A percentile compares a stretch with the other conserved stretches of the same genome.
phyloP scores from a whole-genome alignment of 2,329 filamentous ascomycete species.

The Anisogramma anomala region DNA sequence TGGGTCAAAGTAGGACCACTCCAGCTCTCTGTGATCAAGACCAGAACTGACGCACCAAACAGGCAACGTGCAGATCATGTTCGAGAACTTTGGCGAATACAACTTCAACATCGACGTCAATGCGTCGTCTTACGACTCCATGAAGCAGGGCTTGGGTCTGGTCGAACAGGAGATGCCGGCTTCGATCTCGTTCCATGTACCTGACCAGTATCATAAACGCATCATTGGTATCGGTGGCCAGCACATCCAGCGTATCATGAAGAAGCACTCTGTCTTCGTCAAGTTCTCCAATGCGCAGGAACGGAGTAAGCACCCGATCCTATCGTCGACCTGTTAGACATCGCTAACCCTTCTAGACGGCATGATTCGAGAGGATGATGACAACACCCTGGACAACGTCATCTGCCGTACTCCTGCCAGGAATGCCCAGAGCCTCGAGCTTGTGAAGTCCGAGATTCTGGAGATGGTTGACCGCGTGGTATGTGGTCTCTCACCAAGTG shows the following conservation, averaged over 20 bases:
- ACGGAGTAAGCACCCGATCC: constrained; percentile 43
- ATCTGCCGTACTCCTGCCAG: constrained; percentile 95
- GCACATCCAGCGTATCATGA: constrained; percentile 99
- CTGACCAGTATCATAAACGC: constrained; percentile 97
- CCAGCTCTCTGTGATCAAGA: not conserved
- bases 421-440: constrained; percentile 90
- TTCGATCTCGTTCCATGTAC: constrained; percentile 97
- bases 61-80: constrained; percentile 96
- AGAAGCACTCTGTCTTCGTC: constrained; percentile 99
- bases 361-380: constrained; percentile 89
- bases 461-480: constrained; percentile 97
- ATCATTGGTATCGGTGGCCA: constrained; percentile 98
- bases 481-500: constrained; percentile 26
- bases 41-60: constrained; percentile 16
- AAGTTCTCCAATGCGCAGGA: constrained; percentile 99
- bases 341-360: constrained; percentile 36
- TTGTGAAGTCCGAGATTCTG: constrained; percentile 97
- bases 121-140: constrained; percentile 81
- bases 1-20: constrained; percentile 69
- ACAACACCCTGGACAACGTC: constrained; percentile 97
- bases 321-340: not conserved
- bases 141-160: constrained; percentile 81
- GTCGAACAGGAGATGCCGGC: constrained; percentile 99
- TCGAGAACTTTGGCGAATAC: constrained; percentile 98
- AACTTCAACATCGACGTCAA: constrained; percentile 99